Conservation (phyloP, 2,329 filamentous ascomycete species). For the Pestalotiopsis sp. region DNA sequence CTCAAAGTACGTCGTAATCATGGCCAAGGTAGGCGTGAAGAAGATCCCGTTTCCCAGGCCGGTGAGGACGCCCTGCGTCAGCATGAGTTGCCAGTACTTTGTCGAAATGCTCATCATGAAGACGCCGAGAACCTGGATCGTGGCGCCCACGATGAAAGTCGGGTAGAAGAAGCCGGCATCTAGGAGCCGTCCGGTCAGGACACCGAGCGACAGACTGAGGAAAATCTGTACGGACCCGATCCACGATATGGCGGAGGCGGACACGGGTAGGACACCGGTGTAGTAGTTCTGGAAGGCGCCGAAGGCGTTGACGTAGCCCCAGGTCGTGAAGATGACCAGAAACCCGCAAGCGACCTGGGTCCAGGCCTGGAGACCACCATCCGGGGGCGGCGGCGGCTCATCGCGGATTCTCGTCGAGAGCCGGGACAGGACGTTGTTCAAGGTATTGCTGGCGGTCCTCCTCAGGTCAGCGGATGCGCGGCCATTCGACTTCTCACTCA, state of each 20-base stretch:
- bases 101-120: conserved; percentile 44
- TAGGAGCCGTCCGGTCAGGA: conserved; percentile 43
- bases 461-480: conserved; percentile 3
- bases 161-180: conserved; percentile 46
- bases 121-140: conserved; percentile 44
- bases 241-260: conserved; percentile 44
- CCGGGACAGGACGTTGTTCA: conserved; percentile 29
- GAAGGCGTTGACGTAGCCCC: conserved; percentile 49
- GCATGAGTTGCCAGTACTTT: conserved; percentile 51
- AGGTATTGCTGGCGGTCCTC: conserved; percentile 29
- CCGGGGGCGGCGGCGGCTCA: conserved; percentile 32
- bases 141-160: conserved; percentile 38
- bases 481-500: conserved; percentile 2
- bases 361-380: conserved; percentile 36
- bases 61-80: conserved; percentile 50
- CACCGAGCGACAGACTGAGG: conserved; percentile 42
- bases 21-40: conserved; percentile 59
- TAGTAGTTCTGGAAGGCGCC: conserved; percentile 51
- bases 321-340: conserved; percentile 45
- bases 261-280: conserved; percentile 31
- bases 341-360: conserved; percentile 37
- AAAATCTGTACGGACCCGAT: conserved; percentile 48
- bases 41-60: conserved; percentile 57
- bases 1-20: conserved; percentile 66
- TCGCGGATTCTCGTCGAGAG: conserved; percentile 31